Base-by-base conservation (phyloP, 768 basidiomycete genomes). In the Goffeauzyma gilvescens region DNA sequence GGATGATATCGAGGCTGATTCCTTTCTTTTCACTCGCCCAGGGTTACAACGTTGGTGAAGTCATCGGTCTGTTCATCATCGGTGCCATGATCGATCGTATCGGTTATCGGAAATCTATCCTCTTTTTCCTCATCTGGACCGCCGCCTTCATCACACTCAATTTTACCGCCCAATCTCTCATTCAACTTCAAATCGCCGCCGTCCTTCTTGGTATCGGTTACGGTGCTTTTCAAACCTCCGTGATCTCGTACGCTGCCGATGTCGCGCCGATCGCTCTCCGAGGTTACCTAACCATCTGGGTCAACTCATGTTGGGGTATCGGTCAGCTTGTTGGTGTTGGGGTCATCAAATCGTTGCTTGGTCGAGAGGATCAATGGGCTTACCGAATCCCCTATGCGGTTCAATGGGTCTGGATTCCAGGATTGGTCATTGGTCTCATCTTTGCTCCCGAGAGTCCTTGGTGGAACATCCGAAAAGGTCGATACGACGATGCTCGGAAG, bases 51-150 rank as follows among this genome's bases (percentile, higher is more conserved):
- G 52, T 50, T 37, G 65, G 65, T 20, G 58, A 63, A 27, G 64
- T 66, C 44, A 44, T 66, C 25, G 65, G 64, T 32, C 52, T 66
- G 10, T 22, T 57, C 42, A 41, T 64, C 43, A 66, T 64, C 44
- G 67, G 66, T 26, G 46, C 30, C 24, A 50, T 57, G 7, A 53
- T 60, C 15, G 66, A 67, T 37, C 57, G 63, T 17, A 59, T 54
- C 43, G 67, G 67, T 0, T 61, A 60, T 47, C 53, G 58, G 32
- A 55, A 58, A 17, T 57, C 59, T 45, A 53, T 66, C 42, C 45
- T 64, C 32, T 44, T 45, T 10, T 58, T 55, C 24, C 50, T 65
- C 0, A 14, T 52, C 33, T 15, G 49, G 32, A 43, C 59, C 15
- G 46, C 50, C 41, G 56, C n/a, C n/a, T n/a, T n/a, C n/a, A n/a